Conservation (phyloP, 352 stramenopile species). For the Globisporangium perplexum region DNA sequence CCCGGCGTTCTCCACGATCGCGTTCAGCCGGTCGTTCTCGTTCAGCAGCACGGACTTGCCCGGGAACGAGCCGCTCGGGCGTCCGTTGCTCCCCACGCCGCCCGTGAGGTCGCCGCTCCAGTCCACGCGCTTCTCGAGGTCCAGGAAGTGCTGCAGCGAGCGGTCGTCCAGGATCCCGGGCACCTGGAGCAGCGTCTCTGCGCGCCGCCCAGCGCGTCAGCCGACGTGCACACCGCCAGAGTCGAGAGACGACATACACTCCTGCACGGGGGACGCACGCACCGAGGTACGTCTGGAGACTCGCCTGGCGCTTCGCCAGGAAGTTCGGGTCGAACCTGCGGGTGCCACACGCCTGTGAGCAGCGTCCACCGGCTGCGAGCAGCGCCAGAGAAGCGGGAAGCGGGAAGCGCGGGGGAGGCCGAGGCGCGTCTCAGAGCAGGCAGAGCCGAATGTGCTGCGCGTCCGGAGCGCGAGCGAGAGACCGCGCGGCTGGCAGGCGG, state of each 20-base stretch:
- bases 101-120: constrained; percentile 41
- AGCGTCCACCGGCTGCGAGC: too few species aligned
- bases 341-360: too few species aligned
- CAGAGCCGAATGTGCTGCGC: constrained; percentile 2
- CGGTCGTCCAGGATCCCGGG: constrained; percentile 71
- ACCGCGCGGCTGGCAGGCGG: constrained; percentile 3
- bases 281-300: constrained; percentile 75
- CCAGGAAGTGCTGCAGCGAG: constrained; percentile 73
- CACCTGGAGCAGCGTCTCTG: constrained; percentile 53
- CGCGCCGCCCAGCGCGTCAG: background rate
- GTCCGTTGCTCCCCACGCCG: constrained; percentile 32
- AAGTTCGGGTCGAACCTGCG: constrained; percentile 84
- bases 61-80: constrained; percentile 38
- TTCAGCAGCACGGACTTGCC: constrained; percentile 53
- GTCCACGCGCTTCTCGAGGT: constrained; percentile 77
- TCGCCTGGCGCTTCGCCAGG: constrained; percentile 63
- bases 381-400: constrained; percentile 2
- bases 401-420: too few species aligned
- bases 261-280: background rate
- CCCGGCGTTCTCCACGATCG: constrained; percentile 68
- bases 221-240: too few species aligned
- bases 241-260: too few species aligned
- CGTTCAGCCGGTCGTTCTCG: constrained; percentile 72
- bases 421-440: background rate
- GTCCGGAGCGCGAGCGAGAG: background rate